These are phyloP conservation scores for Barnettozyma populi DNA, from an alignment of 805 yeast genomes.

Conservation along the genomic window DNA sequence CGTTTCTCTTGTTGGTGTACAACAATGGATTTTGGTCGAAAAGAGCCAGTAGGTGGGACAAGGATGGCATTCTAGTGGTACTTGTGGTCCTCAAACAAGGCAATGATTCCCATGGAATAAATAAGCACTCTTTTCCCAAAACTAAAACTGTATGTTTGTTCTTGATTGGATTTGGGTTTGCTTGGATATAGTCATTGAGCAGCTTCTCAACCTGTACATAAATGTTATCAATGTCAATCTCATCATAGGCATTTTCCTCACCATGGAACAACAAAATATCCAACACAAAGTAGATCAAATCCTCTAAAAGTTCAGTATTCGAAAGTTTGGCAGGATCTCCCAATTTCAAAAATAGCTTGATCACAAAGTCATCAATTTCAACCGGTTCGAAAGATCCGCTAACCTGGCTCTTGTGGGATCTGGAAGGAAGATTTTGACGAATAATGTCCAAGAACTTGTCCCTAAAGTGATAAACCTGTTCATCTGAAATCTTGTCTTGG, in stretches of 20 bases:
- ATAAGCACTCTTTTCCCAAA: slow-evolving; percentile 58
- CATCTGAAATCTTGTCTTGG: slow-evolving; percentile 25
- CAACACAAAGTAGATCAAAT: slow-evolving; percentile 54
- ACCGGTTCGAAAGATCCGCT: slow-evolving; percentile 17
- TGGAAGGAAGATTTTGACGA: slow-evolving; percentile 43
- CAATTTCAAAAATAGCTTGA: slow-evolving; percentile 46
- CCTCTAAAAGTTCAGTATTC: slow-evolving; percentile 46
- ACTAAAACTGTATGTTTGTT: slow-evolving; percentile 61
- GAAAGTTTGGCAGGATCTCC: slow-evolving; percentile 31
- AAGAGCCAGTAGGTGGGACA: slow-evolving; percentile 37
- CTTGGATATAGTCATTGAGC: slow-evolving; percentile 31
- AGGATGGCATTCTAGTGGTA: slow-evolving; percentile 72
- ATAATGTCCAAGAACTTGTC: slow-evolving; percentile 34
- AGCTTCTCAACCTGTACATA: slow-evolving; percentile 45
- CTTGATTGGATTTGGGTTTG: slow-evolving; percentile 9
- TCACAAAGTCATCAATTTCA: slow-evolving; percentile 40
- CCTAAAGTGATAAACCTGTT: slow-evolving; percentile 30
- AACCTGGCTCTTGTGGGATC: slow-evolving; percentile 34
- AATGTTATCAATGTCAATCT: slow-evolving; percentile 52
- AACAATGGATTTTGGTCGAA: slow-evolving; percentile 21
- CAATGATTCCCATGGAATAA: slow-evolving; percentile 88
- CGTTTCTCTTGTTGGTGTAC: slow-evolving; percentile 27
- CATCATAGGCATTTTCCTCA: slow-evolving; percentile 58
- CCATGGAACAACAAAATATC: slow-evolving; percentile 62
- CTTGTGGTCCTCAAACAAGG: slow-evolving; percentile 48